Evolutionary conservation across 371 early-diverging fungal species (phyloP), one percentile per base, ranked within the genome.

Genomic region (Homolaphlyctis polyrhiza): DNA sequence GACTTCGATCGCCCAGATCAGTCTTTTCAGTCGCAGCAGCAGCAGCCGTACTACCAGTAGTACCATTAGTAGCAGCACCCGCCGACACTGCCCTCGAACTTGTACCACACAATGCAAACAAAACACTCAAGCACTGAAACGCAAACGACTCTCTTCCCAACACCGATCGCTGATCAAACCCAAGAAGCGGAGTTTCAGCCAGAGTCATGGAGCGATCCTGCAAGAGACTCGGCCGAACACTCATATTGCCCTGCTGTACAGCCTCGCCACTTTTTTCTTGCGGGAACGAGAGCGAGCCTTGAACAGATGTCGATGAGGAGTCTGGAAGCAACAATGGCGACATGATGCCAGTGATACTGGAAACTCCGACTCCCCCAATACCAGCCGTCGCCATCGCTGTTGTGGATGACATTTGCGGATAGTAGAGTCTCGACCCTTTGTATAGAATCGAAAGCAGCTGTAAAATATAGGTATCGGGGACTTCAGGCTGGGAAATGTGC

Each of bases 81-180:
- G 13, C 13, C 8, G 43, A 13, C 43, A 21, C 43, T 13, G 21
- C 21, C 43, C 21, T 8, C 23, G 23, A 45, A 45, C 18, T 45
- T 18, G 16, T 45, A 45, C 55, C n/a, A 66, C 90, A 89, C 16
- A 90, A 72, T 39, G 72, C 68, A 67, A 89, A 89, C 48, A 91
- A 61, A 30, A 82, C 80, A 51, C 81, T 81, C 27, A 90, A 67
- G 34, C 87, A 85, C 5, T 79, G 83, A 66, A 86, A 86, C 23
- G 89, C 87, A 76, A 91, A 90, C 49, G 83, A 73, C 61, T 91
- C 90, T 34, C 89, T 82, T 63, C 82, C 78, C 28, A 83, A 18
- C 25, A 16, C 60, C 49, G 30, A n/a, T 67, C 64, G 16, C 57
- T 45, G 45, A 68, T 55, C 2, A 60, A 61, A 6, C 60, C 51